Evolutionary conservation across 768 basidiomycete genomes (phyloP), one percentile per base, ranked within the genome.

Genomic region (Mycena pura): DNA sequence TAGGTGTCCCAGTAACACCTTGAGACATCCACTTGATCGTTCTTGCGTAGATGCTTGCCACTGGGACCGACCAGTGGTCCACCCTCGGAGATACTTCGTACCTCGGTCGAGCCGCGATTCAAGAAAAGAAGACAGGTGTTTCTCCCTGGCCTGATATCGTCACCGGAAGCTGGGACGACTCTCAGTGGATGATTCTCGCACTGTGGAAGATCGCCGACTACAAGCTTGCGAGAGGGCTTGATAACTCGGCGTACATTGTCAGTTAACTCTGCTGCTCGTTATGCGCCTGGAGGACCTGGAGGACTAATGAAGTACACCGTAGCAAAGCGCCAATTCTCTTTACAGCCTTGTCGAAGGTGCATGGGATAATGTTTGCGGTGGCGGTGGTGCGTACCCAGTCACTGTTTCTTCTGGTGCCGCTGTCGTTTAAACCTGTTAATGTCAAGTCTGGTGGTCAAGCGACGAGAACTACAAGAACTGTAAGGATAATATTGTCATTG

Each of bases 151-250:
- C 68, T 25, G 60, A 36, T 22, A 68, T 84, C 46, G 71, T 85
- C 22, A 75, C 54, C 13, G 85, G 83, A 36, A 82, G 80, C 57
- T 82, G 83, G 45, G 85, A 86, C 59, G 84, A 86, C 62, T 41
- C 27, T 2, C 27, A 85, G 83, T 86, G 85, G 85, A 73, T 85
- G 25, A 80, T 85, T 29, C 71, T 86, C 11, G 77, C 83, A 13
- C 69, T 85, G 6, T 85, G 83, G 85, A 86, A 84, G 69, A 82
- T 86, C 6, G 79, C 75, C 0, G 84, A 86, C 66, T 86, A 85
- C 69, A 82, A 81, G 60, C 66, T 62, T 28, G 72, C 72, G n/a
- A 74, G 79, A 45, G 81, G 81, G 19, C 63, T 70, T 67, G 77
- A 69, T 50, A 67, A 57, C 47, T 60, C 62, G 3, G 71, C 72